A percentile compares a stretch with the other conserved stretches of the same genome.
phyloP scores from a whole-genome alignment of 768 basidiomycete genomes.

The Trametes coccinea region DNA sequence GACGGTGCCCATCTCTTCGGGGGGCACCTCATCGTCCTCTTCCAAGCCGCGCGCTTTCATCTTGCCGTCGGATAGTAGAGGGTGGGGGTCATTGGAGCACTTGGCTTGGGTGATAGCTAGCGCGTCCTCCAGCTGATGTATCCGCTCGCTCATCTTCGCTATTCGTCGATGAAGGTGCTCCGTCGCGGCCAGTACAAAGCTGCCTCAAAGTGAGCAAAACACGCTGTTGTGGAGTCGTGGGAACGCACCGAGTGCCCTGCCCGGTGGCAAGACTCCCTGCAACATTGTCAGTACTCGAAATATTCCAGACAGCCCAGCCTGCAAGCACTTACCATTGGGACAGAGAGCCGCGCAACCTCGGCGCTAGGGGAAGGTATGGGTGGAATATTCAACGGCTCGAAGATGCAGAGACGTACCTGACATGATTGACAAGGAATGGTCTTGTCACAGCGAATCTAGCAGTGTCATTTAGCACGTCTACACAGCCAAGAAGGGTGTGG shows the following conservation, averaged over 20 bases:
- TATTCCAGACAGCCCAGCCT: not conserved
- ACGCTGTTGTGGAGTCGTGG: not conserved
- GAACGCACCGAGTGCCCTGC: constrained; percentile 64
- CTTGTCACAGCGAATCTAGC: constrained; percentile 84
- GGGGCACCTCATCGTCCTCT: constrained; percentile 32
- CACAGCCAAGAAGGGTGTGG: not conserved
- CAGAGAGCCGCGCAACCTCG: constrained; percentile 70
- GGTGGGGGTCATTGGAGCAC: constrained; percentile 56
- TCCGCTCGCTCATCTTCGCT: constrained; percentile 63
- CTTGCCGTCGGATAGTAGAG: constrained; percentile 54
- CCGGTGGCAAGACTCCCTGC: constrained; percentile 76
- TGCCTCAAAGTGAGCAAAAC: constrained; percentile 22
- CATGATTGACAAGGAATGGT: constrained; percentile 79
- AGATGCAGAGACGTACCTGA: constrained; percentile 43
- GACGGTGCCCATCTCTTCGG: constrained; percentile 4
- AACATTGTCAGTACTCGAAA: not conserved
- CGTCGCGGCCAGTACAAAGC: constrained; percentile 67
- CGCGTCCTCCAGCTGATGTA: constrained; percentile 69
- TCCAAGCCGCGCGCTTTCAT: constrained; percentile 42
- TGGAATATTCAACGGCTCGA: not conserved
- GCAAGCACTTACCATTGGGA: constrained; percentile 57
- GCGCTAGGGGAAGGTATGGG: constrained; percentile 40
- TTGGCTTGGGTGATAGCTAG: constrained; percentile 57
- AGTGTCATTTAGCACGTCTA: constrained; percentile 16
- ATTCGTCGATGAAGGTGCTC: constrained; percentile 67